Conservation (phyloP, 75 land plant genomes). For the Cupressus sempervirens region DNA sequence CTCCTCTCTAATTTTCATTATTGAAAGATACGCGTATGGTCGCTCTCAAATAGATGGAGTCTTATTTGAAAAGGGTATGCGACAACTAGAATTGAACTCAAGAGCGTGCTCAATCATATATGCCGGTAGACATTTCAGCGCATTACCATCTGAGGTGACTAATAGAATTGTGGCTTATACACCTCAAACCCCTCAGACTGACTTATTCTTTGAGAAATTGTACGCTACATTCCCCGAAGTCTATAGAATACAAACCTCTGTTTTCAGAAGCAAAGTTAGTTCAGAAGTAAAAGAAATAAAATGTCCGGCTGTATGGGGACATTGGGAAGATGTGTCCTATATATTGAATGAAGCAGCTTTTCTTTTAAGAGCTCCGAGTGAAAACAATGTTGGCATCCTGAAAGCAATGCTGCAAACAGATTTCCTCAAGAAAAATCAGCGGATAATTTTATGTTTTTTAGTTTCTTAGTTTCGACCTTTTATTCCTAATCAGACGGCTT, state of each 20-base stretch:
- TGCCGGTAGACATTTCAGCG: not conserved
- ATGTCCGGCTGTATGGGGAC: not conserved
- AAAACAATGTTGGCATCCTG: not conserved
- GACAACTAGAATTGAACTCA: not conserved
- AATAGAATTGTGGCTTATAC: not conserved
- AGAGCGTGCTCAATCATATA: not conserved
- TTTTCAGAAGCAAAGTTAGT: not conserved
- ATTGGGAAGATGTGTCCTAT: not conserved
- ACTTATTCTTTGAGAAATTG: not conserved
- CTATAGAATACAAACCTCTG: not conserved
- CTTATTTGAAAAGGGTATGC: not conserved
- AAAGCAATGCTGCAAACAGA: not conserved
- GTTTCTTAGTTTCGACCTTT: not conserved
- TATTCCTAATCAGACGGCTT: not conserved
- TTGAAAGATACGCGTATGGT: too few species aligned
- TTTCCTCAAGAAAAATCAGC: not conserved
- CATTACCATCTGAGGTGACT: not conserved
- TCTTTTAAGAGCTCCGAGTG: not conserved
- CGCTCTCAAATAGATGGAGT: not conserved
- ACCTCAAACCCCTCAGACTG: not conserved
- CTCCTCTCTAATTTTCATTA: not conserved
- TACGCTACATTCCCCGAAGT: not conserved
- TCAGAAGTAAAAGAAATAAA: not conserved
- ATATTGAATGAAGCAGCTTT: not conserved
- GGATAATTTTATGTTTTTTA: not conserved